Evolutionary conservation across 495 filamentous ascomycete species (phyloP).

Genomic region (Sordaria brevicollis): DNA sequence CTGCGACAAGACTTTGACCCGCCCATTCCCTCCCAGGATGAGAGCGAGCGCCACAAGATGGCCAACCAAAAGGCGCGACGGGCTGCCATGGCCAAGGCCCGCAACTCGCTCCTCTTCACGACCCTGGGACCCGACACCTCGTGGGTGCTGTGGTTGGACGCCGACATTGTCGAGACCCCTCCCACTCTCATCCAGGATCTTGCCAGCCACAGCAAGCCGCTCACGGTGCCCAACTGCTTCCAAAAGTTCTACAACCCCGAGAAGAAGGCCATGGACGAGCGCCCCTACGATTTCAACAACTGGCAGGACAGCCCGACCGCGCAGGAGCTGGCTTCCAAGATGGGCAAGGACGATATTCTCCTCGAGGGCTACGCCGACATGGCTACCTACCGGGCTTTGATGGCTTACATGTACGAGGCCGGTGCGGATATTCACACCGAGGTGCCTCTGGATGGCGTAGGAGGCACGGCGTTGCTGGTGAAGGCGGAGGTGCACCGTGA

Average conservation of each 20-base stretch:
- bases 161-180: conserved; percentile 86
- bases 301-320: conserved; percentile 84
- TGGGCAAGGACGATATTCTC: conserved; percentile 83
- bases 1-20: conserved; percentile 91
- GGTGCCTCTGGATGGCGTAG: conserved; percentile 80
- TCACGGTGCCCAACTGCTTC: conserved; percentile 93
- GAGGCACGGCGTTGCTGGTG: conserved; percentile 85
- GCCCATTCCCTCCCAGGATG: conserved; percentile 67
- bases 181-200: conserved; percentile 84
- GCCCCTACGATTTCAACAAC: conserved; percentile 94
- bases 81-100: conserved; percentile 82
- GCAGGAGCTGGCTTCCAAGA: conserved; percentile 58
- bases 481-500: conserved; percentile 97
- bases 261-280: conserved; percentile 54
- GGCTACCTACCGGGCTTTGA: conserved; percentile 79
- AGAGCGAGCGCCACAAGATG: conserved; percentile 83
- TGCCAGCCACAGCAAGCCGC: conserved; percentile 69
- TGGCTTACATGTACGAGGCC: conserved; percentile 71
- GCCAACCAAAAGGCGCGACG: conserved; percentile 76
- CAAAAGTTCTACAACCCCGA: conserved; percentile 75
- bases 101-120: conserved; percentile 94
- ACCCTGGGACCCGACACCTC: conserved; percentile 86
- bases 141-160: conserved; percentile 95
- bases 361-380: conserved; percentile 89
- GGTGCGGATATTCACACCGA: conserved; percentile 48